A percentile compares a stretch with the other conserved stretches of the same genome.
These are phyloP conservation scores for Colletotrichum shisoi DNA, from an alignment of 2,329 filamentous ascomycete genomes.

Conservation along the genomic window DNA sequence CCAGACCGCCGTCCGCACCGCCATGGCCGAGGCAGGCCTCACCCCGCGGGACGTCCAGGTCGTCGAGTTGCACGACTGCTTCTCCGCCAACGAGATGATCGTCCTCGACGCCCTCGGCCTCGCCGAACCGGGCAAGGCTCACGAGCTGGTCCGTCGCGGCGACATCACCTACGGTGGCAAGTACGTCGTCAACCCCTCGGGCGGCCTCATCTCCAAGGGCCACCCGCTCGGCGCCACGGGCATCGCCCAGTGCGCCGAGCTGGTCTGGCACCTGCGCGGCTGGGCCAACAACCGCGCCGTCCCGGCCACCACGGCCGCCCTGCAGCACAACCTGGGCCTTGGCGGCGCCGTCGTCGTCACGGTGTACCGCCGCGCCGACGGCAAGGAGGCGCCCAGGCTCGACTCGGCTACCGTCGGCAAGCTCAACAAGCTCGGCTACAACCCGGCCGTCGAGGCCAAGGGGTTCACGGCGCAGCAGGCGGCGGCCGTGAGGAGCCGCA, in stretches of 20 bases:
- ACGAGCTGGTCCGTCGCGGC: conserved; percentile 85
- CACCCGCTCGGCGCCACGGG: conserved; percentile 94
- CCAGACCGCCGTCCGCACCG: conserved; percentile 70
- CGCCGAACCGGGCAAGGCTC: conserved; percentile 79
- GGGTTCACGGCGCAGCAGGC: conserved; percentile 85
- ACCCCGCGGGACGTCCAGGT: conserved; percentile 72
- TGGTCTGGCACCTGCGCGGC: conserved; percentile 93
- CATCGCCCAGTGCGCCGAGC: conserved; percentile 92
- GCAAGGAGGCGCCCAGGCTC: conserved; percentile 67
- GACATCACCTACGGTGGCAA: conserved; percentile 91
- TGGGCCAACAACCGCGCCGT: conserved; percentile 92
- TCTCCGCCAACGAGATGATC: conserved; percentile 93
- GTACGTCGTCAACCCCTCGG: conserved; percentile 89
- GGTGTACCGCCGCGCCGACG: conserved; percentile 86
- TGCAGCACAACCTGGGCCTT: conserved; percentile 93
- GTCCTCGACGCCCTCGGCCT: conserved; percentile 87
- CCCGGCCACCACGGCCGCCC: conserved; percentile 71
- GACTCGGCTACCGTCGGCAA: conserved; percentile 70
- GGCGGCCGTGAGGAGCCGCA: conserved; percentile 73
- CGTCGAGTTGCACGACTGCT: conserved; percentile 95
- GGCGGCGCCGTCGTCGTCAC: conserved; percentile 91
- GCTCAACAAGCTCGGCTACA: conserved; percentile 80
- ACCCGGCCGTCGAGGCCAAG: conserved; percentile 87
- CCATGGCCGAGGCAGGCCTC: conserved; percentile 77
- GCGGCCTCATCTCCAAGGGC: conserved; percentile 93